Conservation (phyloP, 352 stramenopile genomes). For the Albugo laibachii region DNA sequence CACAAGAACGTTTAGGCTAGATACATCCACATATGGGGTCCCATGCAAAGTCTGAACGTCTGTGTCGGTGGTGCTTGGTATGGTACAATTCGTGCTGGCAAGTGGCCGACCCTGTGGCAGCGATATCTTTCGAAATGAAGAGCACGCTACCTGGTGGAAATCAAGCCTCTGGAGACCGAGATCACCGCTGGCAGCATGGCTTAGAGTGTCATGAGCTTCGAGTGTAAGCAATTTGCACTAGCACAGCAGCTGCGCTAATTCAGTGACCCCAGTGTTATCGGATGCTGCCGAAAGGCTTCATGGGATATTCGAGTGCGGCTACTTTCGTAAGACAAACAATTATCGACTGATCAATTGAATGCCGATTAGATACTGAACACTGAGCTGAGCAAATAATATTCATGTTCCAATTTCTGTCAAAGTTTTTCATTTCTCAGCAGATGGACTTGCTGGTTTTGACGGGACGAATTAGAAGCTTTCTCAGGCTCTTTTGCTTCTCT, state of each 20-base stretch:
- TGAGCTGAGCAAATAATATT: no score
- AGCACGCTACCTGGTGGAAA: conserved; percentile 37
- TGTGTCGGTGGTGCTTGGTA: conserved; percentile 91
- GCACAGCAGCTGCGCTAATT: no score
- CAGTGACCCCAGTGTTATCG: conserved; percentile 1
- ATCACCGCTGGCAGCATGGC: no score
- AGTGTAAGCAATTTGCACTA: no score
- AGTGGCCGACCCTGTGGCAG: conserved; percentile 92
- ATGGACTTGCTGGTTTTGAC: neutral
- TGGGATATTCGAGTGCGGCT: conserved; percentile 4
- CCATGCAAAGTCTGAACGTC: conserved; percentile 93
- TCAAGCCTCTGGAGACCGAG: no score
- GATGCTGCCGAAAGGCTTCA: conserved; percentile 7
- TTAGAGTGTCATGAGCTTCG: no score
- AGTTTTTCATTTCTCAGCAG: neutral
- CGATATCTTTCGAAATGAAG: conserved; percentile 94
- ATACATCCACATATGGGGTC: conserved; percentile 94
- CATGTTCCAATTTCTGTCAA: no score
- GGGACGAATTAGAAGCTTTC: conserved; percentile 1
- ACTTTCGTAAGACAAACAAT: conserved; percentile 2
- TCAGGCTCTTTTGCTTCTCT: conserved; percentile 30
- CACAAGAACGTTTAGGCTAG: conserved; percentile 89
- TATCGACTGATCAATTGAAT: neutral
- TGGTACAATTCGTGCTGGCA: conserved; percentile 92
- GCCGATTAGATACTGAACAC: no score